Evolutionary conservation across 352 stramenopile genomes (phyloP), one percentile per base, ranked within the genome.

Genomic region (Phytophthora sojae): DNA sequence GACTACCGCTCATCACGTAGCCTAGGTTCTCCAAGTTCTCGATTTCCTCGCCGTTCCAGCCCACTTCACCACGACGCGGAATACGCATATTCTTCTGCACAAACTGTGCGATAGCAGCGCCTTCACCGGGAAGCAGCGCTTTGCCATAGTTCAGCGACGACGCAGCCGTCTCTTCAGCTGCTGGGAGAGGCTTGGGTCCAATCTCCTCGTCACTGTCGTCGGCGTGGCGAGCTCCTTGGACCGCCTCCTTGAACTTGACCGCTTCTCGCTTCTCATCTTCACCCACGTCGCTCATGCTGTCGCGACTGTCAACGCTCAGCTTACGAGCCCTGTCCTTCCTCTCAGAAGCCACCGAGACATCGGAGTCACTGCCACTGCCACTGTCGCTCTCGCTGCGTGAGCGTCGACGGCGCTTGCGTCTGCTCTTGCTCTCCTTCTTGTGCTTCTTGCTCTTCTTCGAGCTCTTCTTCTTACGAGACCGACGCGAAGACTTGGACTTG

Each of bases 81-180:
- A 99, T 99, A 47, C 98, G 97, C 81, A 99, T 97, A 75, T 99
- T 99, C 75, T 99, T 98, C 81, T 99, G 97, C 21, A 99, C 98
- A 73, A 98, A 99, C 76, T 98, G 92, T 14, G 97, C 97, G 66
- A 99, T 98, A 47, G 97, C 97, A 32, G 88, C 92, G 50, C 95
- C 95, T 83, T 98, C 94, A 63, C 98, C 97, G 21, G 96, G 96
- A 6, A 98, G 77, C 47, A 99, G 73, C 19, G 96, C 94, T 51
- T 96, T 95, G 65, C 97, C 97, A 72, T 99, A 99, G 54, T 96
- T 83, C 53, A 92, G 71, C 17, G 74, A 82, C 53, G 82, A 79
- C 47, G 73, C 82, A 25, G 80, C 84, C 9, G 74, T 65, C 25
- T 87, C 80, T 55, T 86, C 80, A 21, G 80, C 68, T 37, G 91